A percentile compares a stretch with the other conserved stretches of the same genome.
Evolutionary conservation across 257 asterid species (phyloP).

Genomic region (Solanum pinnatisectum): DNA sequence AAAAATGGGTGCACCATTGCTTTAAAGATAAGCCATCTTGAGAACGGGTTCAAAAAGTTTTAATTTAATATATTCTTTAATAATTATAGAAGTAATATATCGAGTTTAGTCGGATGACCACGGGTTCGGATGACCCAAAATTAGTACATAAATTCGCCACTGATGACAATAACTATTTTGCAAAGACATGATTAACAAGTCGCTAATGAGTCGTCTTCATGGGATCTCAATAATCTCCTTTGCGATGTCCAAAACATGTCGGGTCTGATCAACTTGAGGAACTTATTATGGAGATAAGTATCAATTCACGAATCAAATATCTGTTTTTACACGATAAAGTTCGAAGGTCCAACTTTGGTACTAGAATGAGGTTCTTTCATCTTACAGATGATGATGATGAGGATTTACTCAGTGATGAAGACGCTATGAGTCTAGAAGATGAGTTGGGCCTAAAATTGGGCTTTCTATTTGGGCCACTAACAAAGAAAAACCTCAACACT

Average conservation of each 20-base stretch:
- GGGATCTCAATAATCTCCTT: not conserved
- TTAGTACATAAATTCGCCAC: no score
- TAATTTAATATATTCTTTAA: no score
- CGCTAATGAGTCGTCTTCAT: not conserved
- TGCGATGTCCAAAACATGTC: not conserved
- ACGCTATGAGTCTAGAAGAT: not conserved
- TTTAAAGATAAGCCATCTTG: no score
- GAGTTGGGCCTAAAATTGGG: not conserved
- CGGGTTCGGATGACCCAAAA: no score
- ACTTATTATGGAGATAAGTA: not conserved
- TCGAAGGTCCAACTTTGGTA: not conserved
- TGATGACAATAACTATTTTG: not conserved
- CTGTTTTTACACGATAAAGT: not conserved
- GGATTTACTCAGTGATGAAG: not conserved
- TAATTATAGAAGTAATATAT: no score
- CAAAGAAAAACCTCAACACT: conserved; percentile 30
- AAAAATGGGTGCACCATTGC: no score
- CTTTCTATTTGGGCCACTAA: not conserved
- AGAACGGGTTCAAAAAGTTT: no score
- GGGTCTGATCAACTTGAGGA: not conserved
- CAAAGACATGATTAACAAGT: not conserved
- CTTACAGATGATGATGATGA: not conserved
- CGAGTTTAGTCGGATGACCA: no score
- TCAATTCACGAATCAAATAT: not conserved
- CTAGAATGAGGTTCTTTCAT: not conserved